Evolutionary conservation across 78 protist genomes (phyloP).

Genomic region (Emiliania huxleyi): DNA sequence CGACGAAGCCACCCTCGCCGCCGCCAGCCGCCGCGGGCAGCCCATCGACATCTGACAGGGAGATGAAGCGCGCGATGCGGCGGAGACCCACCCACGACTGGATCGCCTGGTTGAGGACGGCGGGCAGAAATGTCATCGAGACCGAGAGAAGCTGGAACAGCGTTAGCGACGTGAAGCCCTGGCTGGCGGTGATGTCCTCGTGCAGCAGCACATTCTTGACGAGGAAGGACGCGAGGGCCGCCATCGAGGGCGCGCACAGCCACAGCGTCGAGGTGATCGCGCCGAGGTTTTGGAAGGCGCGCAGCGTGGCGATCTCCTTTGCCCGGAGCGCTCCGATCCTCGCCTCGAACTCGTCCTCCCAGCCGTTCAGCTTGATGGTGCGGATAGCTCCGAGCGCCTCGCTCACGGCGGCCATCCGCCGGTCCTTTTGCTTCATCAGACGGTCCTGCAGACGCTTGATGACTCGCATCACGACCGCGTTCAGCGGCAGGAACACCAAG

Average conservation of each 20-base stretch:
- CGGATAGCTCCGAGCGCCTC: conserved; percentile 60
- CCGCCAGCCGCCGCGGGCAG: too few species aligned
- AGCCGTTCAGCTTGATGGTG: conserved; percentile 38
- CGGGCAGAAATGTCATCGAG: not conserved
- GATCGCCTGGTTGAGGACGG: not conserved
- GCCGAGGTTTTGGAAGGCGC: not conserved
- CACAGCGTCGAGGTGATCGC: not conserved
- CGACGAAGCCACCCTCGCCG: too few species aligned
- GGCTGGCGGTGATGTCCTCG: conserved; percentile 51
- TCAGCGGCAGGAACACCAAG: not conserved
- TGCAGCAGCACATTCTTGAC: not conserved
- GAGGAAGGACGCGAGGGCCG: not conserved
- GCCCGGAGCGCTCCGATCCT: not conserved
- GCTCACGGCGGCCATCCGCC: conserved; percentile 11
- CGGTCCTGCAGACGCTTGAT: not conserved
- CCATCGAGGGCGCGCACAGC: not conserved
- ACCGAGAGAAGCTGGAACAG: conserved; percentile 15
- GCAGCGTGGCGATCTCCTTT: not conserved
- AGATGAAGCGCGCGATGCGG: not conserved
- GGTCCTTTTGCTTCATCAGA: not conserved
- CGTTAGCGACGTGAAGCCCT: conserved; percentile 38
- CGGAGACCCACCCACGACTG: not conserved
- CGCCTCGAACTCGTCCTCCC: not conserved
- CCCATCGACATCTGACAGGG: not conserved
- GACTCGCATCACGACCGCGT: not conserved